Base-by-base conservation (phyloP, 208 protist species). In the Trypanosoma cruzi region DNA sequence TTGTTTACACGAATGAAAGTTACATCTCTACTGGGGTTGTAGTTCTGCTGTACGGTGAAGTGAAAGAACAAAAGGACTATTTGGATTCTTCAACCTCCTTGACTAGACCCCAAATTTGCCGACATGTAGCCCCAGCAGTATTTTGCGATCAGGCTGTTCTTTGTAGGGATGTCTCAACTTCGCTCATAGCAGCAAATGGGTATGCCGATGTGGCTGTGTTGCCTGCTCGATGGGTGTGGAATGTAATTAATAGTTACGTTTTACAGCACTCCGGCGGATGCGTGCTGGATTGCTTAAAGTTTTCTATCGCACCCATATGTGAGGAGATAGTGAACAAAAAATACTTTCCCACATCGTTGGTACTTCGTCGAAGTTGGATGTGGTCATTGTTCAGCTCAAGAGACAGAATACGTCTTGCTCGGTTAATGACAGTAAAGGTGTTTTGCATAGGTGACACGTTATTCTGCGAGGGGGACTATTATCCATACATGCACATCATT, bases 331-430 rank as follows among this genome's bases (percentile, higher is more conserved):
- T 96, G 66, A 72, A 75, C 20, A 34, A 65, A 3, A 84, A 66
- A 37, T 94, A 90, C 69, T 94, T 85, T 55, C 80, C 88, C 56
- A 93, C 85, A 20, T 83, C 85, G 20, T 73, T 85, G 40, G 73
- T 93, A 40, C 79, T 92, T 31, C 81, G 88, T 83, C 84, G 89
- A 40, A 94, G 87, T 70, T 96, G 91, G 89, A 81, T 94, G 81
- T 94, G 91, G 86, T 70, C 84, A 22, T 75, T 84, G 50, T 75
- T 96, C 18, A 83, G 79, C 53, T 69, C 79, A 55, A 85, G 84
- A 52, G 91, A 94, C 52, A 85, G 88, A 46, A 82, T 93, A 32
- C 85, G 90, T 71, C 82, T 96, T 53, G 80, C 84, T 11, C 75
- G 88, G 3, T 61, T 75, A 31, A 92, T 94, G 82, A 75, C 84